Percentiles rank a stretch among this genome's conserved stretches.
phyloP scores from a whole-genome alignment of 73 alveolate genomes.

The Diophrys sp. region DNA sequence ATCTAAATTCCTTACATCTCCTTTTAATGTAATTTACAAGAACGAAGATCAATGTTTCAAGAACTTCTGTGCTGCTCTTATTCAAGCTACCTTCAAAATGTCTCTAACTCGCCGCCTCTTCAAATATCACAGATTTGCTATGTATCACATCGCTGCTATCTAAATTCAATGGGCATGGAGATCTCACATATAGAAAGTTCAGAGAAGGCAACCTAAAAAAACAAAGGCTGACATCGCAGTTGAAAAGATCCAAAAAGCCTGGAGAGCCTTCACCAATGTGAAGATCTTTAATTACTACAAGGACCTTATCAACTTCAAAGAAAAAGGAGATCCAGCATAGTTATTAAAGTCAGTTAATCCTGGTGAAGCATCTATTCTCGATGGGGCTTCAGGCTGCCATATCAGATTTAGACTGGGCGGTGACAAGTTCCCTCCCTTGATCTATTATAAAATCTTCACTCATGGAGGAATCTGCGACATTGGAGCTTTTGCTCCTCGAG shows the following conservation, averaged over 20 bases:
- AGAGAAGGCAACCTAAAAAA: slow-evolving; percentile 27
- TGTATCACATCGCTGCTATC: slow-evolving; percentile 75
- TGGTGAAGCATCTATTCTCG: slow-evolving; percentile 77
- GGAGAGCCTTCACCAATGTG: slow-evolving; percentile 82
- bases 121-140: slow-evolving; percentile 49
- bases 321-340: slow-evolving; percentile 86
- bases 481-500: slow-evolving; percentile 91
- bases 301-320: slow-evolving; percentile 75
- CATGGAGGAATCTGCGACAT: slow-evolving; percentile 83
- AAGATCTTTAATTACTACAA: slow-evolving; percentile 81
- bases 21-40: slow-evolving; percentile 45
- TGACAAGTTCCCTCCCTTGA: slow-evolving; percentile 87
- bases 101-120: slow-evolving; percentile 54
- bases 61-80: slow-evolving; percentile 70
- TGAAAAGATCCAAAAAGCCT: slow-evolving; percentile 63
- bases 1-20: slow-evolving; percentile 54
- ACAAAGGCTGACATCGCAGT: slow-evolving; percentile 59
- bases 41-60: slow-evolving; percentile 58
- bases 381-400: slow-evolving; percentile 80
- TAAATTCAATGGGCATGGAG: slow-evolving; percentile 79
- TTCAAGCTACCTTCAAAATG: slow-evolving; percentile 61
- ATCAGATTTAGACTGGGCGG: slow-evolving; percentile 88
- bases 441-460: slow-evolving; percentile 84
- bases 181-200: slow-evolving; percentile 29
- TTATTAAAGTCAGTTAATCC: slow-evolving; percentile 80